Conservation (phyloP, 73 alveolate species). For the Paramecium caudatum region DNA sequence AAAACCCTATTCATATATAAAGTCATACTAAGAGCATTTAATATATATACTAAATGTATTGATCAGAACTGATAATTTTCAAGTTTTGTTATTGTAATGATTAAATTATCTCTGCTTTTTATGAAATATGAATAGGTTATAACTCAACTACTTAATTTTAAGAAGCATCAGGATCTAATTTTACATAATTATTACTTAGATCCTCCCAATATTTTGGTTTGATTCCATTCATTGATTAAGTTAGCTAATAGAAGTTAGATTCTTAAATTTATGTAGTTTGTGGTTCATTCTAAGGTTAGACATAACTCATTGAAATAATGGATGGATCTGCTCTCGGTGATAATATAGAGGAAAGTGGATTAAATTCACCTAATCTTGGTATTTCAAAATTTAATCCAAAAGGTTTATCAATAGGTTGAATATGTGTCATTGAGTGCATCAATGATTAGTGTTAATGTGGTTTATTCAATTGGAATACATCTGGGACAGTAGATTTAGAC, state of each 20-base stretch:
- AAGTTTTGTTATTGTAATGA: neutral
- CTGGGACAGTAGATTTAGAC: conserved; percentile 32
- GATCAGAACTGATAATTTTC: neutral
- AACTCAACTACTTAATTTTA: conserved; percentile 12
- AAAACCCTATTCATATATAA: neutral
- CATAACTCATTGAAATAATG: no score
- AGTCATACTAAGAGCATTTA: neutral
- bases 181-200: neutral
- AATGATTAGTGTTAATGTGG: neutral
- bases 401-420: conserved; percentile 31
- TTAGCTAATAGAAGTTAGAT: neutral
- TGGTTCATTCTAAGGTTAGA: no score
- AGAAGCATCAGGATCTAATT: neutral
- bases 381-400: conserved; percentile 58
- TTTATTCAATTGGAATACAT: conserved; percentile 20
- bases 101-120: neutral
- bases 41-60: neutral
- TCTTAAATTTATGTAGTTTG: no score
- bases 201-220: conserved; percentile 50
- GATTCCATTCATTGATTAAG: neutral
- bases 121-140: neutral
- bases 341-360: neutral
- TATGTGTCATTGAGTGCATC: conserved; percentile 18
- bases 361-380: conserved; percentile 26
- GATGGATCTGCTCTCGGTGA: conserved; percentile 6